phyloP scores from a whole-genome alignment of 345 rosid species.

The Salix arbutifolia region DNA sequence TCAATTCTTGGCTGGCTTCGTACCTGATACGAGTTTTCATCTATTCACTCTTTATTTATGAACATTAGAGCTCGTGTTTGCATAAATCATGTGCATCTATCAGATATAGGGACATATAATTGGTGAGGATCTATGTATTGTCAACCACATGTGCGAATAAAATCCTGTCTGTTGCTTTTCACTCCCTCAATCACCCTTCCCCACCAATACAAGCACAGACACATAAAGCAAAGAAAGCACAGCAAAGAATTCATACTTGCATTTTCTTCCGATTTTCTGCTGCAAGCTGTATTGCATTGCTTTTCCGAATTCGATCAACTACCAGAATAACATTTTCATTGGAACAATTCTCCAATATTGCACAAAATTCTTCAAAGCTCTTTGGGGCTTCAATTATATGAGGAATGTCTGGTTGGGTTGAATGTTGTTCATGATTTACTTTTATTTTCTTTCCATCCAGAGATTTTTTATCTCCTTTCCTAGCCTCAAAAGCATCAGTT shows the following conservation, averaged over 20 bases:
- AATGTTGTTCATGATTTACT: conserved; percentile 22
- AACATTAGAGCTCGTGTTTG: not conserved
- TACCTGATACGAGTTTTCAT: not conserved
- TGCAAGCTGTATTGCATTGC: conserved; percentile 66
- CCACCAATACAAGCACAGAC: not conserved
- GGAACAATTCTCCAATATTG: conserved; percentile 51
- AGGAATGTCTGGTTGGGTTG: conserved; percentile 49
- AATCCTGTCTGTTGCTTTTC: too few relatives aligned
- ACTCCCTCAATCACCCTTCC: not conserved
- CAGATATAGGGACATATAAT: not conserved
- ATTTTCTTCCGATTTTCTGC: conserved; percentile 94
- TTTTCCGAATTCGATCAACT: conserved; percentile 59
- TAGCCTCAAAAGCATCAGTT: conserved; percentile 19
- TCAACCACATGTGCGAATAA: not conserved
- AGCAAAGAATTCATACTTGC: conserved; percentile 47
- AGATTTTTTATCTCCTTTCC: conserved; percentile 14
- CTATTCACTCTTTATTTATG: not conserved
- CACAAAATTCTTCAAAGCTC: conserved; percentile 62
- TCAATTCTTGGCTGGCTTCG: not conserved
- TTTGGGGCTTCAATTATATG: conserved; percentile 69
- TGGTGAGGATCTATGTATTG: not conserved
- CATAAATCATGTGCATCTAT: not conserved
- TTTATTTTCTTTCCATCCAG: conserved; percentile 23
- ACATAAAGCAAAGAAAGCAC: not conserved
- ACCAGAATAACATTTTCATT: conserved; percentile 45